Base-by-base conservation (phyloP, 768 basidiomycete genomes). In the Tubosaeta sp. region DNA sequence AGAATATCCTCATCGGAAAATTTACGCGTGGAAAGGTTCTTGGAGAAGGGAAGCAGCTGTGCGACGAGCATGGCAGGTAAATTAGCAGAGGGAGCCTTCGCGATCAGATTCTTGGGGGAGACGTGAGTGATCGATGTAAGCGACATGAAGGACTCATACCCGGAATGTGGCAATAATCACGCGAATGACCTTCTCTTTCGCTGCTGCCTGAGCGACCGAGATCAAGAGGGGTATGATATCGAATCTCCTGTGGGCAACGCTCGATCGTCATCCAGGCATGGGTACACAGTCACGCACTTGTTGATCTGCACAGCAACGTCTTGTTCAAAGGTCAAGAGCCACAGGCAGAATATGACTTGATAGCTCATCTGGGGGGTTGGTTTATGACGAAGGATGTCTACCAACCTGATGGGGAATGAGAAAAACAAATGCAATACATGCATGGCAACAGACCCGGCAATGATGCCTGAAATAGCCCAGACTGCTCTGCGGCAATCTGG, bases 141-240 rank as follows among this genome's bases (percentile, higher is more conserved):
- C n/a, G 34, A 29, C 27, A 38, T 31, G 13, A 12, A 33, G 19
- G 16, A 7, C 33, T 63, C 72, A 43, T 61, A 93, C 94, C 48
- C 89, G 77, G 73, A 97, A 91, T 1, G 95, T 92, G 13, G 97
- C 91, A 34, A 97, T 77, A 50, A 95, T 84, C 13, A 98, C 88
- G 9, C 97, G 85, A 55, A 92, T 88, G 27, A 99, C 91, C 70
- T 99, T 99, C 73, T 98, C 95, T 69, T 99, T 99, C 31, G 90
- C 88, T 5, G 95, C 95, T 6, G 75, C 80, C 65, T 95, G 90
- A 3, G 93, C 93, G 35, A 92, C 82, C 43, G 86, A 81, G 31
- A 86, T 84, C 35, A 99, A 76, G 22, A 91, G 73, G 25, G 93
- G 90, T 59, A 97, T 85, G 33, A 97, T 78, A 64, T 95, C 90